Percentiles rank a stretch among this genome's conserved stretches.
phyloP scores from a whole-genome alignment of 78 protist genomes.

The Neovahlkampfia damariscottae region DNA sequence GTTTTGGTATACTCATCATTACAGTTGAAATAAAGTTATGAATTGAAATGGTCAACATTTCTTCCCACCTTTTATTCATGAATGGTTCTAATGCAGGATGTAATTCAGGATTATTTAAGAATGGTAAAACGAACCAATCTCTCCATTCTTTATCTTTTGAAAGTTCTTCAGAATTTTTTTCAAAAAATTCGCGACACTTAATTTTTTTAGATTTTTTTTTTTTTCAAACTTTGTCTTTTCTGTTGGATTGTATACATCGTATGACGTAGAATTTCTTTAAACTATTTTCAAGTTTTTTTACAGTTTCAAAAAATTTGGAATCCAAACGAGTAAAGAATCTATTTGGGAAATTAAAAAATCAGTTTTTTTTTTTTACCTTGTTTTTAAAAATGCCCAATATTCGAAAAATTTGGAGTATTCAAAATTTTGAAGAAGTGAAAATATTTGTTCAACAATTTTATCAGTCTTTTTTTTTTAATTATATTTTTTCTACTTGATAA shows the following conservation, averaged over 20 bases:
- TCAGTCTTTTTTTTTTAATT: no score
- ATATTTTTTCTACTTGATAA: slow-evolving; percentile 42
- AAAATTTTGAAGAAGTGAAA: background rate
- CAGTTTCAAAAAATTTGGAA: background rate
- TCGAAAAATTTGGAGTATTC: background rate
- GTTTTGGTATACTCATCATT: slow-evolving; percentile 33
- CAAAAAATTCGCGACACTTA: slow-evolving; percentile 50
- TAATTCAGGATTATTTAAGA: slow-evolving; percentile 29
- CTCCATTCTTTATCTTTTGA: slow-evolving; percentile 45
- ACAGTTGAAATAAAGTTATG: slow-evolving; percentile 44
- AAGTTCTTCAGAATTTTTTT: slow-evolving; percentile 24
- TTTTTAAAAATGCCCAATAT: background rate
- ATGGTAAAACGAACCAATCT: slow-evolving; percentile 52
- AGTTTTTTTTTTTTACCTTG: slow-evolving; percentile 2
- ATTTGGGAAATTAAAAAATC: slow-evolving; percentile 34
- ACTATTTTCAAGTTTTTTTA: background rate
- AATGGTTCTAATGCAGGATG: slow-evolving; percentile 41
- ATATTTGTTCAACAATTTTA: slow-evolving; percentile 43
- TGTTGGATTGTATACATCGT: slow-evolving; percentile 12
- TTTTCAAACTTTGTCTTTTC: slow-evolving; percentile 33
- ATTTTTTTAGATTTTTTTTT: no score
- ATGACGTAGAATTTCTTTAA: slow-evolving; percentile 33
- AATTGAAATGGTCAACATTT: slow-evolving; percentile 33
- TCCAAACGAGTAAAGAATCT: slow-evolving; percentile 34
- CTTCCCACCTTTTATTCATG: slow-evolving; percentile 42